Base-by-base conservation (phyloP, 176 grass and related monocot genomes). In the Oryza rufipogon region DNA sequence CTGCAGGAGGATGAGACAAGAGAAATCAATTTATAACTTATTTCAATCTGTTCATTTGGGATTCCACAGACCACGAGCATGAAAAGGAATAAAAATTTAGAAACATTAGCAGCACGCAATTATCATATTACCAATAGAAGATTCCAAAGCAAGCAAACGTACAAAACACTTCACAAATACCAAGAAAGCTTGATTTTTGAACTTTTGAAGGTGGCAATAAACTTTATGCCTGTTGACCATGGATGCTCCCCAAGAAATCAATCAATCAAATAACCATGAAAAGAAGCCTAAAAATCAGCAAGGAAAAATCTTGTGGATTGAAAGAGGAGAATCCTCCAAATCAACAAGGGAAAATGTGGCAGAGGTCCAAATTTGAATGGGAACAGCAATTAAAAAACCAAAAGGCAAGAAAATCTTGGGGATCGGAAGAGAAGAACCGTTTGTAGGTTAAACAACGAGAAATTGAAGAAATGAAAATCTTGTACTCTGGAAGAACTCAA, bases 1-100 rank as follows among this genome's bases (percentile, higher is more conserved):
- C 93, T 95, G 80, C 69, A 75, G 9, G 42, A n/a, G 74, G 78
- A 85, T 80, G 42, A 15, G 49, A 78, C 30, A 36, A 49, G 90
- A 68, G 44, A 51, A 60, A 41, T 14, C 47, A 74, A 64, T 19
- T 58, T 49, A 14, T 2, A 49, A 49, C 0, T 72, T 61, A 65
- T 25, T 80, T 81, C 60, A 85, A 47, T 28, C 11, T 61, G 9
- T 39, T 68, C 48, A 45, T 73, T 46, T 19, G 66, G 2, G 20
- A 73, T 54, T n/a, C 34, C 28, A 30, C 28, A 15, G 22, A 63
- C 25, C 28, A 78, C 19, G 26, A 1, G 34, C 10, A 66, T 4
- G 66, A 28, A 73, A 58, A 45, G 17, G 45, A 61, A 46, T 33
- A 30, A 71, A 84, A 36, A 14, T 1, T 52, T 11, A 58, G 63